Percentiles rank a stretch among this genome's conserved stretches.
phyloP scores from a whole-genome alignment of 2,329 filamentous ascomycete genomes.

The Xylaria sp. region DNA sequence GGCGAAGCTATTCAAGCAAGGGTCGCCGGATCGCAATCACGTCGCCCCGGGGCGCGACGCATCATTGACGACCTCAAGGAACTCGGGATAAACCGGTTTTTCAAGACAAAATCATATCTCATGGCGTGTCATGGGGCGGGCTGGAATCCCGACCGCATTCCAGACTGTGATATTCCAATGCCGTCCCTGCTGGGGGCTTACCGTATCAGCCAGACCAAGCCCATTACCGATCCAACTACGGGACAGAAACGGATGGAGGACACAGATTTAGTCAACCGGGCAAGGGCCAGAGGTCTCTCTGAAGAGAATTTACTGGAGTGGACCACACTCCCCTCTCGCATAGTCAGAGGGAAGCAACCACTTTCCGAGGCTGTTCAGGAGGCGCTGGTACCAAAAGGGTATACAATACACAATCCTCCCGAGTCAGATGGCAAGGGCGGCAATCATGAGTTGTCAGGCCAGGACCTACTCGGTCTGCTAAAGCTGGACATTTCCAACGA shows the following conservation, averaged over 20 bases:
- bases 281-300: conserved; percentile 36
- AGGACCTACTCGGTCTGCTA: conserved; percentile 30
- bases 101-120: conserved; percentile 50
- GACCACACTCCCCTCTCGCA: neutral
- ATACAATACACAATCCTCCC: conserved; percentile 15
- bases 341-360: neutral
- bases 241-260: conserved; percentile 45
- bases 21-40: conserved; percentile 6
- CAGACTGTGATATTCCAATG: conserved; percentile 46
- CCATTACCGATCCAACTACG: conserved; percentile 44
- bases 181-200: conserved; percentile 43
- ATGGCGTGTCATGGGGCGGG: conserved; percentile 46
- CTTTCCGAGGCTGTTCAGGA: conserved; percentile 14
- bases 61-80: conserved; percentile 29
- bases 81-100: conserved; percentile 40
- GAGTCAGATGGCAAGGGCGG: neutral
- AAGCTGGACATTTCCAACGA: conserved; percentile 46
- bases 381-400: conserved; percentile 18
- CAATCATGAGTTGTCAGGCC: conserved; percentile 36
- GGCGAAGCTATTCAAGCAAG: conserved; percentile 35
- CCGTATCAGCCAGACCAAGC: conserved; percentile 46
- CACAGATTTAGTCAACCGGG: conserved; percentile 45
- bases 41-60: neutral
- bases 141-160: conserved; percentile 52
- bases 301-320: conserved; percentile 32